phyloP scores from a whole-genome alignment of 176 grass and related monocot genomes.

The Bonia amplexicaulis region DNA sequence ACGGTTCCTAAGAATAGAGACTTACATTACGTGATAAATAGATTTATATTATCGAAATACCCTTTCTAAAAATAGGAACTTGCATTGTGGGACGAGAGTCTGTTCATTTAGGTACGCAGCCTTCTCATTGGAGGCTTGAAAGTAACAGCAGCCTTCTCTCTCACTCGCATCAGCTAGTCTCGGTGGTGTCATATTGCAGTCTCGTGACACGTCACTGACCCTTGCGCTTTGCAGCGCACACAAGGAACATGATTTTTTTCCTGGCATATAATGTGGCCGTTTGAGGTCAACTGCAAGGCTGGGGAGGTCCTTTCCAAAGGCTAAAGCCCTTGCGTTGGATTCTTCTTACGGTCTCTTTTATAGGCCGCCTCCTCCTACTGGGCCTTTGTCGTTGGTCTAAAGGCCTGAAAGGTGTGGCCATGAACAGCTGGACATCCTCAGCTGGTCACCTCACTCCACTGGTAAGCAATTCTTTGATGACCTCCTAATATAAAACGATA shows the following conservation, averaged over 20 bases:
- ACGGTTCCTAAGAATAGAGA: too few relatives aligned
- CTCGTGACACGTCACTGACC: not conserved
- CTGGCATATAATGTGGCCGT: not conserved
- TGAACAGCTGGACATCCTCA: not conserved
- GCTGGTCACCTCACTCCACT: not conserved
- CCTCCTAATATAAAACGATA: too few relatives aligned
- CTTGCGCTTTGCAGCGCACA: conserved; percentile 12
- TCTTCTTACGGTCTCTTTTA: not conserved
- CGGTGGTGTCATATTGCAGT: not conserved
- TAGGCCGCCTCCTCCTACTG: not conserved
- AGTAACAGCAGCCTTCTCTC: not conserved
- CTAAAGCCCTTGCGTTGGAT: not conserved
- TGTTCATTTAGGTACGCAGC: conserved; percentile 20
- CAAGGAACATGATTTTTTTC: not conserved
- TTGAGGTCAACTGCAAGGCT: conserved; percentile 7
- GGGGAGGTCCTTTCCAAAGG: not conserved
- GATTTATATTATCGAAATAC: too few relatives aligned
- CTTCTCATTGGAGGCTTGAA: not conserved
- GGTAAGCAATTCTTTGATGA: too few relatives aligned
- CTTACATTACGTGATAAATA: too few relatives aligned
- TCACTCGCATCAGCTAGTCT: not conserved
- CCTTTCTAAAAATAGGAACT: too few relatives aligned
- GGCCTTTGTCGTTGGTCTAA: conserved; percentile 20
- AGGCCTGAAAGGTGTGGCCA: conserved; percentile 21
- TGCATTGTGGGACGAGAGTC: too few relatives aligned